Base-by-base conservation (phyloP, 2,329 filamentous ascomycete species). In the Lecanicillium sp. region DNA sequence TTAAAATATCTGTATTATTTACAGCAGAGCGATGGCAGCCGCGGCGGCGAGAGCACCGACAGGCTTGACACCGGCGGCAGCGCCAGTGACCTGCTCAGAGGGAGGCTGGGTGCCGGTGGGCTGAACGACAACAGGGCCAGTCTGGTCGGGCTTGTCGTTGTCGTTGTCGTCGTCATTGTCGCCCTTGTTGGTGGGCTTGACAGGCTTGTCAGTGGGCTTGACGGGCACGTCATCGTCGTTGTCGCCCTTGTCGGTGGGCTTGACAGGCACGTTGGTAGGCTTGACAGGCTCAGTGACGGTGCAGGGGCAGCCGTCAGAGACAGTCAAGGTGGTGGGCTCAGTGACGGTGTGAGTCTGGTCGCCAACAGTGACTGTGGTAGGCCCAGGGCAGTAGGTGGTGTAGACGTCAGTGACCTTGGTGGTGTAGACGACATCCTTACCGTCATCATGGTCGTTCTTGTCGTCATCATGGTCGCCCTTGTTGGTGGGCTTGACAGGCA, bases 51-150 rank as follows among this genome's bases (percentile, higher is more conserved):
- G 7, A 30, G 33, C 39, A 19, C 39, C 39, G 25, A 41, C 36
- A 34, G 39, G 39, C 22, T 9, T 34, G 13, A 29, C 34, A 25
- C 29, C 34, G 12, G 39, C 39, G 29, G 29, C 29, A 34, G 34
- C 39, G 14, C 29, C 34, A 14, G 22, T 36, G n/a, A 33, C 38
- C 22, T 25, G 7, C 6, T 7, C 22, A 14, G 22, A 14, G 34
- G 39, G 83, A 51, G 85, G 90, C 64, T 73, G 85, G 61, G 77
- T 75, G 58, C 87, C 87, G 67, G 94, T 86, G 60, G 86, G 86
- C 57, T 94, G 84, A 69, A 73, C 83, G 73, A 94, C 94, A 62
- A 87, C 87, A 49, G 75, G 68, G 60, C 87, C 87, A 62, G 86
- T 92, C 68, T 94, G 87, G 57, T 65, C 69, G 54, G 79, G 84